These are phyloP conservation scores for Blumeriella jaapii DNA, from an alignment of 2,329 filamentous ascomycete genomes.

Conservation along the genomic window DNA sequence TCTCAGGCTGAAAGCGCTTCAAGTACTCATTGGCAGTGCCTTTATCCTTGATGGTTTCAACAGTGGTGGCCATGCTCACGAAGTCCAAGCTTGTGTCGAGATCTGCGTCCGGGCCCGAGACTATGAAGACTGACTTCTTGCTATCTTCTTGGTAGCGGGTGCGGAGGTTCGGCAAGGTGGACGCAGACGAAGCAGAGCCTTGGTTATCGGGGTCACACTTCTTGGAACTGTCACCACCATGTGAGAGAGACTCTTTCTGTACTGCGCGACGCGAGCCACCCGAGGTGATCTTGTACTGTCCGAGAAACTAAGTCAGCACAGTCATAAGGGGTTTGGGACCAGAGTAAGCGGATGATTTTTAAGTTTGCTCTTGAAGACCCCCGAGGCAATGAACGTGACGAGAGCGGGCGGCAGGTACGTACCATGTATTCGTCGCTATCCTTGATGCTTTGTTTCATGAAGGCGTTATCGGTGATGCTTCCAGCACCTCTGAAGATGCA, in stretches of 20 bases:
- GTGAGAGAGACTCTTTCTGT: background rate
- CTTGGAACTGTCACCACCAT: background rate
- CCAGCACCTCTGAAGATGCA: conserved; percentile 6
- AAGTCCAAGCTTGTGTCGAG: conserved; percentile 16
- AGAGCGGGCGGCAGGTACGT: too few relatives aligned
- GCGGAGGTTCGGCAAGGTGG: background rate
- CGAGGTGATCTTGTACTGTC: conserved; percentile 2
- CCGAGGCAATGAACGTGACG: too few relatives aligned
- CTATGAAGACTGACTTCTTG: background rate
- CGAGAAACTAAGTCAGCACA: too few relatives aligned
- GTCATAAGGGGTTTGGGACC: too few relatives aligned
- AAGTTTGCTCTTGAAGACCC: too few relatives aligned
- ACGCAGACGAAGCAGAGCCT: background rate
- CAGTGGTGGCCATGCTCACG: conserved; percentile 2
- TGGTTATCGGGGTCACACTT: background rate
- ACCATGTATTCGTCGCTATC: too few relatives aligned
- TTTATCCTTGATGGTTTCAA: conserved; percentile 1
- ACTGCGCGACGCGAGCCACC: background rate
- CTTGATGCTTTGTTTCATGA: background rate
- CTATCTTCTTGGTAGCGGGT: background rate
- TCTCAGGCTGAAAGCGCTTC: background rate
- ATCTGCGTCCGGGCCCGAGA: conserved; percentile 14
- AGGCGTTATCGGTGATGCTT: conserved; percentile 5
- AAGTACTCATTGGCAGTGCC: background rate
- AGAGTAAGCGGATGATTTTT: too few relatives aligned